These are phyloP conservation scores for Spinacia oleracea DNA, from an alignment of 179 eudicot genomes.

Conservation along the genomic window DNA sequence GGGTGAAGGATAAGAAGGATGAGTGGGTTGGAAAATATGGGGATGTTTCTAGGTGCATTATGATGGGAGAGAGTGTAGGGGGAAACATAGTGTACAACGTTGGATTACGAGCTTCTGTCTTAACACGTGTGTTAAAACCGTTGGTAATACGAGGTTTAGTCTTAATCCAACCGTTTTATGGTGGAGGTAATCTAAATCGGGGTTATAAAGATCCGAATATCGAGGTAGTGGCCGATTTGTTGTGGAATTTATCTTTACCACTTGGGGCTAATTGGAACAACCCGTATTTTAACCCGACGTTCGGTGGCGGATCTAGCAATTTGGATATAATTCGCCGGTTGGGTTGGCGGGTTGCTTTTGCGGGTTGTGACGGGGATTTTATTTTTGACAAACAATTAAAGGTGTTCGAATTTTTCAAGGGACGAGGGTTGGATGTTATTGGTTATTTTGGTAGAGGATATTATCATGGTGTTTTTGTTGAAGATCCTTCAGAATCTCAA, in stretches of 20 bases:
- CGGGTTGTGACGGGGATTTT: slow-evolving; percentile 34
- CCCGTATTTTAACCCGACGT: slow-evolving; percentile 28
- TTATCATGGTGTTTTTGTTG: slow-evolving; percentile 22
- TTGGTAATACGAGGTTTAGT: slow-evolving; percentile 46
- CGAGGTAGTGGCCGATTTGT: slow-evolving; percentile 26
- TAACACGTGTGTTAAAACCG: slow-evolving; percentile 31
- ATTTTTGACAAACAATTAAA: slow-evolving; percentile 30
- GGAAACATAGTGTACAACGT: slow-evolving; percentile 49
- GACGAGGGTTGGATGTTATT: slow-evolving; percentile 19
- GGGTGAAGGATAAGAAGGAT: slow-evolving; percentile 38
- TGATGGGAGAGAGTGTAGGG: slow-evolving; percentile 58
- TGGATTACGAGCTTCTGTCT: slow-evolving; percentile 33
- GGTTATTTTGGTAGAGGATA: slow-evolving; percentile 29
- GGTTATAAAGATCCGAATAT: slow-evolving; percentile 38
- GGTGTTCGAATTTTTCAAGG: slow-evolving; percentile 21
- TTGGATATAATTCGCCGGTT: slow-evolving; percentile 7
- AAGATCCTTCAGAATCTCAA: slow-evolving; percentile 5
- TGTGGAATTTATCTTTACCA: slow-evolving; percentile 57
- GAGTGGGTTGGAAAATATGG: slow-evolving; percentile 44
- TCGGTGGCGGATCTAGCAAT: slow-evolving; percentile 12
- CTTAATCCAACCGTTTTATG: slow-evolving; percentile 45
- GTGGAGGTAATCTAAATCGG: slow-evolving; percentile 37
- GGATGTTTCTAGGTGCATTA: slow-evolving; percentile 41
- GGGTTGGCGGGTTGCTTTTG: slow-evolving; percentile 33
- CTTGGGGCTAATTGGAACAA: slow-evolving; percentile 31